Conservation (phyloP, 163 green algal species). For the Chlorella variabilis region DNA sequence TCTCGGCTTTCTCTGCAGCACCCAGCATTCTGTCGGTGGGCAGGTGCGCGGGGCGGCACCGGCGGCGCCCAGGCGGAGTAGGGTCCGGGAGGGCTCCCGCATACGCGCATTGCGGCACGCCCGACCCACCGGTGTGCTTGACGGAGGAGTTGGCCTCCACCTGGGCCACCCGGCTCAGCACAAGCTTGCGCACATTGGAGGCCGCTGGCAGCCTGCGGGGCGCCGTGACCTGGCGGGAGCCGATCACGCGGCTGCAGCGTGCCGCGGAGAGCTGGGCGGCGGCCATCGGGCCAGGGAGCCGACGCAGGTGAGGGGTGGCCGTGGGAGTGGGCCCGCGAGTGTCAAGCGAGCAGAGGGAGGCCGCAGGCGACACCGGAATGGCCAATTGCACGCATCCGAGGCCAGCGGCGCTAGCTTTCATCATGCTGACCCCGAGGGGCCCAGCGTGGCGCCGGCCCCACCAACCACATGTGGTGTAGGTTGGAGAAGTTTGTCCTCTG, state of each 20-base stretch:
- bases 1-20: conserved; percentile 51
- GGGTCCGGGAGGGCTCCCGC: too few species aligned
- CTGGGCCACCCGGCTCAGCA: neutral
- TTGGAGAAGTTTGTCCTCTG: too few species aligned
- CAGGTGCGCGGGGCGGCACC: neutral
- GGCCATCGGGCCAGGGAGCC: neutral
- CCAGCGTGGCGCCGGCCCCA: too few species aligned
- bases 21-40: neutral
- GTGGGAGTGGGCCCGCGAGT: too few species aligned
- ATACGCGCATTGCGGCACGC: conserved; percentile 3
- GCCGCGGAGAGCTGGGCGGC: neutral
- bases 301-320: neutral
- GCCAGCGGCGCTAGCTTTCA: too few species aligned
- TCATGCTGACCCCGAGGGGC: too few species aligned
- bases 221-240: neutral
- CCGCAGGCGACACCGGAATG: too few species aligned
- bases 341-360: too few species aligned
- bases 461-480: too few species aligned
- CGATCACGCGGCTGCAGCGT: conserved; percentile 9
- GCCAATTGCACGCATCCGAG: too few species aligned
- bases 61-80: too few species aligned
- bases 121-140: too few species aligned
- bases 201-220: conserved; percentile 21
- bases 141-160: conserved; percentile 7
- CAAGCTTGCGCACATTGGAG: neutral